Evolutionary conservation across 768 basidiomycete species (phyloP), one percentile per base, ranked within the genome.

Genomic region (Auricularia sp.): DNA sequence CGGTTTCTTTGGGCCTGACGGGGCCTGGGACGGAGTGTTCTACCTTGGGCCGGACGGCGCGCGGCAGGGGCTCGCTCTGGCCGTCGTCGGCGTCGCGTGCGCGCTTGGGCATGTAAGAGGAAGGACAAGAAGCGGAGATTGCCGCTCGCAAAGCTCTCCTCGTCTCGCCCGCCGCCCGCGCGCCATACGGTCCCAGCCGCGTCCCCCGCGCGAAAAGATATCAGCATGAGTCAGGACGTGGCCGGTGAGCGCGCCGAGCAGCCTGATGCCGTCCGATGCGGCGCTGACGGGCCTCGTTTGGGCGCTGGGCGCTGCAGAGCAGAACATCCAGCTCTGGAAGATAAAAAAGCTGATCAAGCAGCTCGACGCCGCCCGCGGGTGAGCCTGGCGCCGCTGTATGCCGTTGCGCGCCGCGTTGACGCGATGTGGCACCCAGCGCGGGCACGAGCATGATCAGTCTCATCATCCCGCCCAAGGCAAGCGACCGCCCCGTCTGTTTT

Each of bases 371-470:
- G 94, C 97, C 65, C 85, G 93, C 83, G 93, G 93, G 88, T 90
- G 63, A 64, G 68, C 66, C n/a, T 23, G 3, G 21, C 43, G 36
- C n/a, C 62, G 47, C 77, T 74, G 39, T 51, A 47, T 61, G 29
- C 39, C 14, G 58, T 35, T 42, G 56, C 21, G 5, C 12, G 34
- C 10, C 11, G 7, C 23, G 11, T 7, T 14, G 11, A 34, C 21
- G 56, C 56, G 29, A 21, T 18, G 16, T 33, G 12, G 12, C 21
- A 14, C 23, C 12, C 68, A 93, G 90, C 69, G 94, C 92, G 70
- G 92, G 97, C 66, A 99, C 97, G 65, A 96, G 93, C 71, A 98
- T 98, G 96, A 98, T 98, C 79, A 94, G 91, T 77, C 83, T 98
- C 67, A 95, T 98, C 76, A 86, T 98, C 66, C 96, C 96, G 35